A percentile compares a stretch with the other conserved stretches of the same genome.
phyloP scores from a whole-genome alignment of 352 stramenopile genomes.

The Phytophthora pini region DNA sequence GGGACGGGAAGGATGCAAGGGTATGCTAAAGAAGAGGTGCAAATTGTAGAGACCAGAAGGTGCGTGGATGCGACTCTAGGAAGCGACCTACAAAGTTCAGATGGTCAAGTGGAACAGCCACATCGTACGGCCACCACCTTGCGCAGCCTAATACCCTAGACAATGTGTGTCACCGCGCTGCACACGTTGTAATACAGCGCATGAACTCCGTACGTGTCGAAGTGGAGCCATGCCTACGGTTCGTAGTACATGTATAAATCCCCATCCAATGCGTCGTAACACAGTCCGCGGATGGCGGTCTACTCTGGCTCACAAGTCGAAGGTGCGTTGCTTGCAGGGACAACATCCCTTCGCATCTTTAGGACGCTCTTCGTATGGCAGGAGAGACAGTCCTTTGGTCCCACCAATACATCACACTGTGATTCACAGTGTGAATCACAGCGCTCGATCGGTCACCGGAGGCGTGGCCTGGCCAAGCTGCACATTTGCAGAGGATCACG shows the following conservation, averaged over 20 bases:
- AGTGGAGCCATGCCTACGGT: background rate
- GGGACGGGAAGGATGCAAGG: background rate
- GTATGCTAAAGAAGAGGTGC: constrained; percentile 12
- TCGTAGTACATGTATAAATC: background rate
- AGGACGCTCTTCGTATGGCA: constrained; percentile 24
- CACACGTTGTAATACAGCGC: constrained; percentile 5
- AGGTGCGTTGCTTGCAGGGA: background rate
- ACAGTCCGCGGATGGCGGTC: constrained; percentile 5
- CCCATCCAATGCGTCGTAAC: constrained; percentile 1
- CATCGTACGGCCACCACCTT: background rate
- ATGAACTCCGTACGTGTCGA: background rate
- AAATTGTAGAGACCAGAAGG: constrained; percentile 20
- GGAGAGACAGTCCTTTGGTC: constrained; percentile 35
- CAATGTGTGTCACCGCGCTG: constrained; percentile 23
- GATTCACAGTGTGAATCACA: background rate
- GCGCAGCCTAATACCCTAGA: constrained; percentile 4
- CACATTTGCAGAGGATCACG: constrained; percentile 7
- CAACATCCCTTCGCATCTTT: constrained; percentile 12
- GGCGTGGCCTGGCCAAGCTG: background rate
- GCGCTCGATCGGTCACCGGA: background rate
- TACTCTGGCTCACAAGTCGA: constrained; percentile 12
- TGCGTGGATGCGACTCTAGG: constrained; percentile 1
- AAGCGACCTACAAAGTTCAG: no score
- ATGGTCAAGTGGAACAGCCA: background rate
- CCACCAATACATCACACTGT: constrained; percentile 16